These are phyloP conservation scores for Hamiltosporidium tvaerminnensis DNA, from an alignment of 371 early-diverging fungal species.

Conservation along the genomic window DNA sequence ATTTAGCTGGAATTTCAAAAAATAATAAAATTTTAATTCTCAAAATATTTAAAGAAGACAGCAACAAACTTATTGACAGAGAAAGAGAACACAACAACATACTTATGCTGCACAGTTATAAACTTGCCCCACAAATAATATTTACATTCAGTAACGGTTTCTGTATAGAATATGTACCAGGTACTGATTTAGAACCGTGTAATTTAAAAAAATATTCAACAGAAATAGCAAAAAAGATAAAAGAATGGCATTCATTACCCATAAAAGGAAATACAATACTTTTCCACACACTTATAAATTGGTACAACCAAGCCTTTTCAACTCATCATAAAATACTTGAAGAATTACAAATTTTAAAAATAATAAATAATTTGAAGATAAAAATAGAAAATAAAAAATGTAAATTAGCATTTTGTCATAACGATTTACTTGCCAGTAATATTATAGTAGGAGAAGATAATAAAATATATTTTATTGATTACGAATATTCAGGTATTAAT, in stretches of 20 bases:
- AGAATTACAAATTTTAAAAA: background rate
- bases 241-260: constrained; percentile 3
- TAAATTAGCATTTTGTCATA: constrained; percentile 4
- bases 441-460: constrained; percentile 2
- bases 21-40: too few species aligned
- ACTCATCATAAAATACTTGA: background rate
- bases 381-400: background rate
- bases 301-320: background rate
- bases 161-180: constrained; percentile 1
- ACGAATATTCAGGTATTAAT: constrained; percentile 9
- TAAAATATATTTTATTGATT: constrained; percentile 8
- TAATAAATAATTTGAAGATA: background rate
- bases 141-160: constrained; percentile 1
- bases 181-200: background rate
- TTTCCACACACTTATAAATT: background rate
- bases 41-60: background rate
- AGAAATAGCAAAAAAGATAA: constrained; percentile 1
- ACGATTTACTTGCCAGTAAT: constrained; percentile 3
- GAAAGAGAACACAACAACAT: background rate
- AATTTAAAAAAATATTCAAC: background rate
- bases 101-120: background rate
- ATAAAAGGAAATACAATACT: background rate
- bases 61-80: background rate
- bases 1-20: background rate
- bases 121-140: background rate